Percentiles rank a stretch among this genome's conserved stretches.
These are phyloP conservation scores for Plantago coronopus DNA, from an alignment of 305 asterid species.

Conservation along the genomic window DNA sequence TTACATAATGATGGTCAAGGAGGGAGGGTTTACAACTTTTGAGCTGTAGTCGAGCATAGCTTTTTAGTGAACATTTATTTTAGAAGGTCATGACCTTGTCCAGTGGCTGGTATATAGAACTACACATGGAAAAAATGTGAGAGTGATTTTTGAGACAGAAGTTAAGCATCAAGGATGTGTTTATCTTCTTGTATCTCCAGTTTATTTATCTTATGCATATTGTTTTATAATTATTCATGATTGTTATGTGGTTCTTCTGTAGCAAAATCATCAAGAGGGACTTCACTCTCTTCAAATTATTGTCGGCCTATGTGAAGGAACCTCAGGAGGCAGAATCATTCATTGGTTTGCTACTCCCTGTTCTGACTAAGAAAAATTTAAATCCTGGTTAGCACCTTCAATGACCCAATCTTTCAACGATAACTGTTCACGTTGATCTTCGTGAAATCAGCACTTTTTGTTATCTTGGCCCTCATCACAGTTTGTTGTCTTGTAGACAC, in stretches of 20 bases:
- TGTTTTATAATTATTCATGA: background rate
- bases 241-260: slow-evolving; percentile 14
- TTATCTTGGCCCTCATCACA: slow-evolving; percentile 5
- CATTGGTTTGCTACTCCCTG: slow-evolving; percentile 74
- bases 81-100: background rate
- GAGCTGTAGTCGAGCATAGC: background rate
- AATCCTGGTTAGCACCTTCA: slow-evolving; percentile 51
- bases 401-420: slow-evolving; percentile 3
- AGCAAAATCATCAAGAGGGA: slow-evolving; percentile 65
- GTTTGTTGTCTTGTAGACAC: slow-evolving; percentile 47
- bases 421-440: slow-evolving; percentile 10
- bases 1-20: too few species aligned
- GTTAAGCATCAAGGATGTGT: background rate
- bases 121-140: background rate
- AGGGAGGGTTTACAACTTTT: too few species aligned
- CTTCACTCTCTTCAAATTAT: slow-evolving; percentile 60
- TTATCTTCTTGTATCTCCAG: background rate
- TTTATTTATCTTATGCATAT: background rate
- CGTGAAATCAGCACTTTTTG: background rate
- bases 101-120: background rate
- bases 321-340: slow-evolving; percentile 55
- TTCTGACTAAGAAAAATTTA: slow-evolving; percentile 56
- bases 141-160: background rate
- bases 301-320: slow-evolving; percentile 63
- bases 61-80: too few species aligned